Evolutionary conservation across 2,329 filamentous ascomycete genomes (phyloP), one percentile per base, ranked within the genome.

Genomic region (Lasiodiplodia hormozganensis): DNA sequence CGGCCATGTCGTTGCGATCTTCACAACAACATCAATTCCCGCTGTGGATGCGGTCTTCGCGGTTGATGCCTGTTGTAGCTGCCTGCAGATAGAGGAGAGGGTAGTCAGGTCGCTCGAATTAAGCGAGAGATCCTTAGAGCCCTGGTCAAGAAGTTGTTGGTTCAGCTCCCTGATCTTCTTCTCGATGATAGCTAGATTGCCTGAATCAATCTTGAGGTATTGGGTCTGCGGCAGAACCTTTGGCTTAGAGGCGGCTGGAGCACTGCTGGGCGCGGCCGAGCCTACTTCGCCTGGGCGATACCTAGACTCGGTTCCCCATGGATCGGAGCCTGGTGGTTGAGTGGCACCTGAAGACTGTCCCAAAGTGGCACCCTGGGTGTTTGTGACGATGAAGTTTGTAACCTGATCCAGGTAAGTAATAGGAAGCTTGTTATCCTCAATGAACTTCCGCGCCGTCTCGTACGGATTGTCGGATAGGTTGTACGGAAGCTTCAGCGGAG

Each of bases 391-490:
- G 79, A 97, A 98, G 72, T 96, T 92, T 7, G 94, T 93, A 18
- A 97, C 94, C 76, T 94, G 92, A 73, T 98, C 95, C 16, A 97
- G 86, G 76, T 97, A 98, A 3, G 87, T 89, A 67, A 96, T 87
- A 0, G 95, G 93, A 1, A 98, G 86, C 76, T 97, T 91, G 74
- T 98, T 96, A 75, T 94, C 90, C 73, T 90, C 87, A 58, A 98
- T 90, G 73, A 98, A 99, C 76, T 93, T 97, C 43, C 91, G 93
- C 0, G 96, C 95, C 2, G 91, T 90, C 73, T 97, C 92, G 78
- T 96, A 98, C 0, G 94, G 93, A 73, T 97, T 97, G 76, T 97
- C 91, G 1, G 92, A 93, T 14, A 95, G 85, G 77, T 98, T 97
- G 81, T 92, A 98, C 0, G 95, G 94, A n/a, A 98, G 85, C 79